Evolutionary conservation across 768 basidiomycete species (phyloP), one percentile per base, ranked within the genome.

Genomic region (Wakefieldia striispora): DNA sequence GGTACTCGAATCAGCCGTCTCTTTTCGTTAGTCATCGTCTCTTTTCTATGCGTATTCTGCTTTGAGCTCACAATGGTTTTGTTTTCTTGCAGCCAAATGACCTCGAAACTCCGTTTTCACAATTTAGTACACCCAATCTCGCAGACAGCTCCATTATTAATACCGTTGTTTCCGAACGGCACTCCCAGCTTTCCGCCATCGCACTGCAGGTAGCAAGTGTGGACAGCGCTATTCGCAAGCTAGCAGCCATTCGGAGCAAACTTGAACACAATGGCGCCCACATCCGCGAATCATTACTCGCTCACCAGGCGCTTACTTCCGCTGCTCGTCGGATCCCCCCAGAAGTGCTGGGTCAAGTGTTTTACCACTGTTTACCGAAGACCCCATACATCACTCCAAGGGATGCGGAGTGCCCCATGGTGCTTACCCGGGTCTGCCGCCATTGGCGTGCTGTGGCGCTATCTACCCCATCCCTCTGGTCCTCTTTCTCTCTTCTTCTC

Each of bases 401-500:
- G 6, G 45, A 49, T 23, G 29, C 35, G 21, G 57, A 58, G 21
- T 37, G 56, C 26, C 68, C 66, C 20, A 44, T 69, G 50, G 49
- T 68, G 29, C 52, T 69, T 38, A 56, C 57, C 23, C 56, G 38
- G 11, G 62, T 69, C 20, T 69, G 66, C 40, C 59, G 53, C 41
- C 56, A 48, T n/a, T 69, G 68, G 68, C 67, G 64, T 26, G 55
- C 49, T 16, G 62, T 70, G 10, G 59, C 65, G 12, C 23, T 66
- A 13, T 56, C 66, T 12, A 66, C 70, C 11, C 68, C 69, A 17
- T 51, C 47, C 26, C 63, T 71, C 21, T 69, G 68, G 68, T 56
- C 58, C 8, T 68, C 70, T 21, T 45, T 68, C 19, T 62, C 56
- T 24, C 36, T 68, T 31, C 35, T 43, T 40, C 53, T 68, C 20